Base-by-base conservation (phyloP, 768 basidiomycete species). In the Mycena capillaripes region DNA sequence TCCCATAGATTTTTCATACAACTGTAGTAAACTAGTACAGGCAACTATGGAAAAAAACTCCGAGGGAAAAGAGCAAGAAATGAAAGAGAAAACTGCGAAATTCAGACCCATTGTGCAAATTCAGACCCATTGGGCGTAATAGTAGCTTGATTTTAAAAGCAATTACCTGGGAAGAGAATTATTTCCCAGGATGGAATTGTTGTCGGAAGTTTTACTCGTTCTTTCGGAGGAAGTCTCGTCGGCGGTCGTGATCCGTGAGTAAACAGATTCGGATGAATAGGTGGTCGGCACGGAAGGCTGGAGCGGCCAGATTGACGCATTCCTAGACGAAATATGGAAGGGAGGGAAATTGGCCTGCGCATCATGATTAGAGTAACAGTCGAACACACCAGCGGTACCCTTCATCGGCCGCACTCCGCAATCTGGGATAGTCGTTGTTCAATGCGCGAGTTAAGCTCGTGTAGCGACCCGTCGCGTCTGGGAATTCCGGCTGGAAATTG, bases 391-490 rank as follows among this genome's bases (percentile, higher is more conserved):
- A 16, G 14, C 38, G 12, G 34, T 9, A 6, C 25, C 6, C n/a
- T n/a, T n/a, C n/a, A n/a, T n/a, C 29, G 3, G 44, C 8, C 3
- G 8, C n/a, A 23, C 19, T 23, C 40, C 38, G n/a, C n/a, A 62
- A 14, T 30, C 60, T 17, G 19, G 68, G 68, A 30, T 69, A 69
- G 40, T 29, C 25, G 32, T 62, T 36, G 2, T 60, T 60, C 40
- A 69, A 29, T 14, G 68, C 68, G 29, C 44, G n/a, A 1, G 68
- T 56, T 14, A 69, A 55, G 60, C 53, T 69, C 16, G 68, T 60
- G 52, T 69, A 69, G 23, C 60, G 68, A 5, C 46, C 52, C 4
- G 32, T 19, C 6, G 53, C 40, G n/a, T 30, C 30, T 9, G 68
- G 34, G 27, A 69, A 69, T 14, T 69, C 23, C 19, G 60, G 60